phyloP scores from a whole-genome alignment of 306 rosid species.

The Alnus rubra region DNA sequence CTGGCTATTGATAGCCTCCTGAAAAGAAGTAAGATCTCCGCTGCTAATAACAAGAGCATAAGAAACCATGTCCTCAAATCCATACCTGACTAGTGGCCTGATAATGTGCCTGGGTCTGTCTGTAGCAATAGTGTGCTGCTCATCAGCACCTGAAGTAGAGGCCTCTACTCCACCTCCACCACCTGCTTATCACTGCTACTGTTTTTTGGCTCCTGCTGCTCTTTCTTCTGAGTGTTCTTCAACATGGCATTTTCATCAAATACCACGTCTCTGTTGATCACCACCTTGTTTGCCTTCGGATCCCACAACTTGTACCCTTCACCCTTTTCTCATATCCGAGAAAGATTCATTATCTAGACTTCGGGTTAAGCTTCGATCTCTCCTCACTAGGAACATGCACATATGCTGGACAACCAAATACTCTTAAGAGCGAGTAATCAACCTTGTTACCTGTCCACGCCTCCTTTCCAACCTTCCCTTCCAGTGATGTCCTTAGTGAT shows the following conservation, averaged over 20 bases:
- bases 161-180: neutral
- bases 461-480: neutral
- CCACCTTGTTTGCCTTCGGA: neutral
- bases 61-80: too few species aligned
- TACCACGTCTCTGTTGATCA: neutral
- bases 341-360: neutral
- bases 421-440: too few species aligned
- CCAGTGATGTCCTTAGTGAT: neutral
- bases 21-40: neutral
- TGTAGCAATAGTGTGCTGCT: neutral
- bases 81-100: neutral
- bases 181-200: neutral
- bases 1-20: neutral
- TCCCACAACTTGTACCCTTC: neutral
- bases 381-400: too few species aligned
- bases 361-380: neutral
- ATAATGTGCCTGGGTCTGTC: neutral
- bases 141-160: neutral
- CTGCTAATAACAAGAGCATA: neutral
- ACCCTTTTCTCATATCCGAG: neutral
- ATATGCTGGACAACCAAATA: too few species aligned
- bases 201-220: neutral
- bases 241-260: too few species aligned
- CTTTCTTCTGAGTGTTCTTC: too few species aligned
- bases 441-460: too few species aligned